A percentile compares a stretch with the other conserved stretches of the same genome.
Evolutionary conservation across 2,329 filamentous ascomycete genomes (phyloP).

Genomic region (Blastomyces parvus): DNA sequence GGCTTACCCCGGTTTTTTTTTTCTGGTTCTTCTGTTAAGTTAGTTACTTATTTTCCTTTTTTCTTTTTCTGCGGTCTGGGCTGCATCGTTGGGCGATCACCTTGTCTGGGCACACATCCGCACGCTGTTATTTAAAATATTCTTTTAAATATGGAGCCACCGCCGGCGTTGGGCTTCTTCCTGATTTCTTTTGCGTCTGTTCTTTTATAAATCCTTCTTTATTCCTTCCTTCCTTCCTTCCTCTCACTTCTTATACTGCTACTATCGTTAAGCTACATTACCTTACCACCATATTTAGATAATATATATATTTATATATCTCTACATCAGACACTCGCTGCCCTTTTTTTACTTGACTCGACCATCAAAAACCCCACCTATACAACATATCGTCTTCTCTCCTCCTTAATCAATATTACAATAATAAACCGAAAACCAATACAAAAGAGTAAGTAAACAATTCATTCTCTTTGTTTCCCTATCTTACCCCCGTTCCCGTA

Average conservation of each 20-base stretch:
- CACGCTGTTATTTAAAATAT: too few relatives aligned
- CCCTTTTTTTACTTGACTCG: neutral
- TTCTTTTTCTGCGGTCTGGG: neutral
- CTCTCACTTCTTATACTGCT: neutral
- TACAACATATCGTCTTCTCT: neutral
- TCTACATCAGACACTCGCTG: neutral
- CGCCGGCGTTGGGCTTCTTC: neutral
- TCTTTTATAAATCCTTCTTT: neutral
- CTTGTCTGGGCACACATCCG: too few relatives aligned
- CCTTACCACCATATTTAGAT: too few relatives aligned
- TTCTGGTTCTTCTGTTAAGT: neutral
- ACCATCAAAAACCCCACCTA: neutral
- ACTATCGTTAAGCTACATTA: neutral
- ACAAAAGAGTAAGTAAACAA: neutral
- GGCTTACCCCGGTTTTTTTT: neutral
- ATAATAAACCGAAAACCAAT: neutral
- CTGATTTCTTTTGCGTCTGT: neutral
- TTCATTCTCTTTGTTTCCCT: too few relatives aligned
- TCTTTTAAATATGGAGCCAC: neutral
- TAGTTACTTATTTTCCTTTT: neutral
- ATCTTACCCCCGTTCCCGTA: neutral
- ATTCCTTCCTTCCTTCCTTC: neutral
- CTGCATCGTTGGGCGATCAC: neutral
- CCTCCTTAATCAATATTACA: neutral
- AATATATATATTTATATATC: neutral